Base-by-base conservation (phyloP, 495 filamentous ascomycete genomes). In the Chaetomium tenue region DNA sequence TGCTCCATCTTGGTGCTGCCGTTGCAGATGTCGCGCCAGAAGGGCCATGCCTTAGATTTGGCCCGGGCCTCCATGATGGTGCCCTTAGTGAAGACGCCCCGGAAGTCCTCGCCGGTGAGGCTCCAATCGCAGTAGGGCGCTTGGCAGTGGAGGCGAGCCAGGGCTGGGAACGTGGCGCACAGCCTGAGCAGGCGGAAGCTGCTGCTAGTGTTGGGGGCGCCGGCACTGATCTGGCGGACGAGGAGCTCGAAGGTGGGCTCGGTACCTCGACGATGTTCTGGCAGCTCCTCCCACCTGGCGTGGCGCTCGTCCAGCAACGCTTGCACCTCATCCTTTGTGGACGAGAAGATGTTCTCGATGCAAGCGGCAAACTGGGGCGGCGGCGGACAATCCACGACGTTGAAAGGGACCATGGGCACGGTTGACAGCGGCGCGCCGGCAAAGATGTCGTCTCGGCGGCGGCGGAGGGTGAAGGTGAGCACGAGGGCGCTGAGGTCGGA, bases 121-220 rank as follows among this genome's bases (percentile, higher is more conserved):
- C 26, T 39, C 52, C 52, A 55, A 39, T n/a, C 28, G 26, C 52
- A 25, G 22, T 55, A 55, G 52, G 26, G 52, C 30, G 8, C 52
- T 39, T 55, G 15, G 26, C 30, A 13, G 26, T 39, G 12, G 28
- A 55, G 52, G 26, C 16, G 26, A 33, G 52, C 52, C 26, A 55
- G 52, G 9, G 52, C 52, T 39, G 52, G 52, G 52, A 52, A 55
- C 30, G 52, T 55, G 52, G 52, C 52, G 52, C 52, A 55, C 52
- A 55, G 52, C 28, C 52, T 55, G 16, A 55, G 52, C 26, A 55
- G 28, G 26, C 30, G 52, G 30, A 55, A 55, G 26, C 30, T 33
- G 52, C 52, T 37, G 52, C 30, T 16, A 26, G 30, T 55, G 52
- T 55, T 39, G 18, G 52, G 50, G 50, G 50, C 25, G 50, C 50